Evolutionary conservation across 2,329 filamentous ascomycete species (phyloP), one percentile per base, ranked within the genome.

Genomic region (Periconia sp.): DNA sequence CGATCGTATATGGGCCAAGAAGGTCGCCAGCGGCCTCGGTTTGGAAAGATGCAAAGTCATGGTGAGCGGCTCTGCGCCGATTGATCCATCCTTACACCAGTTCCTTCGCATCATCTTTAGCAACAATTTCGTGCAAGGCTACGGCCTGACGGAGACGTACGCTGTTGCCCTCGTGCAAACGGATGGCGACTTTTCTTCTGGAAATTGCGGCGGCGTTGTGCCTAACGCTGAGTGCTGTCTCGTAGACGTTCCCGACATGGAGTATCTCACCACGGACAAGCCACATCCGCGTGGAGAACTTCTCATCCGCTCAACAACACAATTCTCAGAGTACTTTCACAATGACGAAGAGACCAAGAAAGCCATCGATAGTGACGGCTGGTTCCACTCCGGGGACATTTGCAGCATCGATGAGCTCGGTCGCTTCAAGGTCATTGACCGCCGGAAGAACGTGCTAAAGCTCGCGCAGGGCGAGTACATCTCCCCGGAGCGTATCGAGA

Each of bases 381-480:
- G 94, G 94, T 97, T 99, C 82, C 88, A 88, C 68, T 96, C 91
- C 0, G 94, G 94, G 41, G 94, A 99, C 62, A 92, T 99, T 54
- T 89, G 85, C 63, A 82, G 85, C 52, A 79, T 99, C 17, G 94
- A 99, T 71, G 84, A 85, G 56, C 72, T 88, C 64, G 94, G 94
- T 50, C 89, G 92, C 48, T 87, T 97, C 78, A 85, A 83, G 72
- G 95, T 99, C 71, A 87, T 99, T 61, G 94, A 99, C 72, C 91
- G 94, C 61, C 87, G 91, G 74, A 99, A 99, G 87, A 97, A 97
- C 73, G 89, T 99, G n/a, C 84, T 99, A 66, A 99, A 99, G 81
- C 83, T 99, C 42, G 86, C 92, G 0, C 94, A 99, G 73, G 94
- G 94, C 69, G 94, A 99, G 75, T 99, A 99, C 74, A 90, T 99